Conservation (phyloP, 805 yeast genomes). For the Martiniozyma abietophila region DNA sequence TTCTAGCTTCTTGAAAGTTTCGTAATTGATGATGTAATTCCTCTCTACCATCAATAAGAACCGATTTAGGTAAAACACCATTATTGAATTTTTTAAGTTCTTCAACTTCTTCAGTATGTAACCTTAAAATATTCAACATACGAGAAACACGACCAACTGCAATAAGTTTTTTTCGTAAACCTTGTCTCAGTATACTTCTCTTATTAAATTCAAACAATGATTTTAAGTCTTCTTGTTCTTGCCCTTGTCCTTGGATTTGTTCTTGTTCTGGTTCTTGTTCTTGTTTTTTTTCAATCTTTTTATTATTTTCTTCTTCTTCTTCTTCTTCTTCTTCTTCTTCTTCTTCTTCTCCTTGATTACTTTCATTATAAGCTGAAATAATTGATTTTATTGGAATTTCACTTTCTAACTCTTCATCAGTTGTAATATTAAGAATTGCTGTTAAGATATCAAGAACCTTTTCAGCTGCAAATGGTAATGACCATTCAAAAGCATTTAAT, state of each 20-base stretch:
- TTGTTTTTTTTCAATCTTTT: constrained; percentile 13
- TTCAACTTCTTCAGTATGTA: constrained; percentile 79
- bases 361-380: constrained; percentile 4
- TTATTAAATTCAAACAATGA: too few species aligned
- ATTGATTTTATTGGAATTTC: constrained; percentile 5
- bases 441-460: constrained; percentile 89
- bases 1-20: constrained; percentile 75
- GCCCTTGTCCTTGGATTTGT: constrained; percentile 13
- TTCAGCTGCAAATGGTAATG: constrained; percentile 93
- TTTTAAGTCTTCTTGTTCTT: not conserved
- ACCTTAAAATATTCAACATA: constrained; percentile 81
- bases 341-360: not conserved
- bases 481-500: constrained; percentile 97
- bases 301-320: constrained; percentile 8
- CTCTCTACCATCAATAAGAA: constrained; percentile 73
- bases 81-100: constrained; percentile 65
- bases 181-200: too few species aligned
- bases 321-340: constrained; percentile 3
- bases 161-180: constrained; percentile 1
- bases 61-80: constrained; percentile 79
- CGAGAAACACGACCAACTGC: constrained; percentile 56
- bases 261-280: constrained; percentile 12
- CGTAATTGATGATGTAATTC: constrained; percentile 62
- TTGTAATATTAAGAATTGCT: constrained; percentile 64
- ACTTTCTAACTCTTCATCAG: constrained; percentile 9